Conservation (phyloP, 1,139 yeast species). For the Arxiozyma telluris region DNA sequence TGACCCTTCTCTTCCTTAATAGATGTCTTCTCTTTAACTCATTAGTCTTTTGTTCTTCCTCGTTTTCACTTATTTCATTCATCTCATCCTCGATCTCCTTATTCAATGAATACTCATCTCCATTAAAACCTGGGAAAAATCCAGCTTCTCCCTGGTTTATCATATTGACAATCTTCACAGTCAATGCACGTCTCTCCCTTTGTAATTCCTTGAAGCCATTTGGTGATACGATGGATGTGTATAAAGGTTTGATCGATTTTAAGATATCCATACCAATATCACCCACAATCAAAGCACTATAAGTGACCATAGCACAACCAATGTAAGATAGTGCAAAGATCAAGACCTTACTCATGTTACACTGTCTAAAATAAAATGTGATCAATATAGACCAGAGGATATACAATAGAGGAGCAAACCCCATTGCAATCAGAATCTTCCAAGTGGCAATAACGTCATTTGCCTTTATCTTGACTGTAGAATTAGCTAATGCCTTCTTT, state of each 20-base stretch:
- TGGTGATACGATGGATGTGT: slow-evolving; percentile 46
- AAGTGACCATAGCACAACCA: slow-evolving; percentile 43
- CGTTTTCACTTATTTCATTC: slow-evolving; percentile 15
- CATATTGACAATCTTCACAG: slow-evolving; percentile 46
- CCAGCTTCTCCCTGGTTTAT: slow-evolving; percentile 56
- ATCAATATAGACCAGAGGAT: slow-evolving; percentile 54
- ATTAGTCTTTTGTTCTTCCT: slow-evolving; percentile 21
- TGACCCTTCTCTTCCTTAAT: slow-evolving; percentile 18
- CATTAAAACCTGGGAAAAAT: slow-evolving; percentile 50
- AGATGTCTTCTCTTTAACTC: slow-evolving; percentile 28
- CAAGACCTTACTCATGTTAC: slow-evolving; percentile 30
- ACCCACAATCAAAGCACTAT: slow-evolving; percentile 61
- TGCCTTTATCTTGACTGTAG: slow-evolving; percentile 62
- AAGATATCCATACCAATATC: slow-evolving; percentile 68
- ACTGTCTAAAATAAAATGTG: slow-evolving; percentile 31
- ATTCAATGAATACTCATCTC: slow-evolving; percentile 3
- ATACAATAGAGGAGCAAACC: slow-evolving; percentile 60
- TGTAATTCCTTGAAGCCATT: slow-evolving; percentile 36
- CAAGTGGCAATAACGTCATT: slow-evolving; percentile 69
- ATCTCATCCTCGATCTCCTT: slow-evolving; percentile 13
- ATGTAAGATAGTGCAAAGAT: slow-evolving; percentile 32
- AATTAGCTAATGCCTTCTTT: slow-evolving; percentile 51
- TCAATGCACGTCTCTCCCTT: slow-evolving; percentile 40
- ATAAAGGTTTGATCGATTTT: slow-evolving; percentile 58
- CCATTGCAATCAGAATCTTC: slow-evolving; percentile 63